phyloP scores from a whole-genome alignment of 441 rosid species.

The Omphalea diandra region DNA sequence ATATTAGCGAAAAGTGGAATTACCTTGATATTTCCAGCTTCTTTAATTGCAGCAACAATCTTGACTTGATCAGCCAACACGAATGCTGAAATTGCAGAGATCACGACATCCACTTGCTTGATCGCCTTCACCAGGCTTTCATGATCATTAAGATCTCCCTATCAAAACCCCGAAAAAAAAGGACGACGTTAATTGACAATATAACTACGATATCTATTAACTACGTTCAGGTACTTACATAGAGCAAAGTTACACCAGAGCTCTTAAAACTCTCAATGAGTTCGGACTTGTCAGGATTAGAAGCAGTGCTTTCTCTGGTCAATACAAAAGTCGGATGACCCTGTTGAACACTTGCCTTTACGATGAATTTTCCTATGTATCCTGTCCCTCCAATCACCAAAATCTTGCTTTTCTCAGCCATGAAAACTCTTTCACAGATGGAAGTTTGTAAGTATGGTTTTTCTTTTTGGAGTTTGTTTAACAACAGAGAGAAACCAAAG shows the following conservation, averaged over 20 bases:
- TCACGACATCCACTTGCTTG: slow-evolving; percentile 44
- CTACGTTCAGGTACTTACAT: not conserved
- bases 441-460: not conserved
- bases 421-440: not conserved
- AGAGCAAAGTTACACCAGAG: not conserved
- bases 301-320: slow-evolving; percentile 15
- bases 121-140: slow-evolving; percentile 38
- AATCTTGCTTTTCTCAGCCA: slow-evolving; percentile 34
- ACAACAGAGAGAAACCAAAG: no score
- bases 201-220: not conserved
- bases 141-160: slow-evolving; percentile 42
- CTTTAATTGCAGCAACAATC: slow-evolving; percentile 42
- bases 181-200: not conserved
- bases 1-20: no score
- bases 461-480: no score
- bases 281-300: not conserved
- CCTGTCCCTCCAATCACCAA: slow-evolving; percentile 36
- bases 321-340: slow-evolving; percentile 37
- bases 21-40: slow-evolving; percentile 46
- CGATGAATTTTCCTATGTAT: slow-evolving; percentile 14
- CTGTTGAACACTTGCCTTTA: slow-evolving; percentile 34
- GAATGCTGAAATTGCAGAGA: slow-evolving; percentile 24
- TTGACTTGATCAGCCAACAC: slow-evolving; percentile 33
- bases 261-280: not conserved
- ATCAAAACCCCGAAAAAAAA: not conserved